phyloP scores from a whole-genome alignment of 2,329 filamentous ascomycete genomes.

The Colletotrichum camelliae region DNA sequence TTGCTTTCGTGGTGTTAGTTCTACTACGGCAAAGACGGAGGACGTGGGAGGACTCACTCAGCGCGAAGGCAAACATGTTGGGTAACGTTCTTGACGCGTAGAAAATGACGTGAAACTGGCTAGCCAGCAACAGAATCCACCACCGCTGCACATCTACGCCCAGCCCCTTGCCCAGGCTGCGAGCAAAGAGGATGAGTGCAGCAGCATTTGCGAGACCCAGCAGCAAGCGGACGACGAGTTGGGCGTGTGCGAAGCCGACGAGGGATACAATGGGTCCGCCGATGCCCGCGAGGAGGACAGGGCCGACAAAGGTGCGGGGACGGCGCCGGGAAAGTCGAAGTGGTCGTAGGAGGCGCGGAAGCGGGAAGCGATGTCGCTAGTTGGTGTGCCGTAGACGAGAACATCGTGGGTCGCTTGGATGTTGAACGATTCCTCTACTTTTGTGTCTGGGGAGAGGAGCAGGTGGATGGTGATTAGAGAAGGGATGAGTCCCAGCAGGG shows the following conservation, averaged over 20 bases:
- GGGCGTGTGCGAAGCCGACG: conserved; percentile 59
- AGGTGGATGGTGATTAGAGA: conserved; percentile 72
- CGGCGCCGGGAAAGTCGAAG: conserved; percentile 86
- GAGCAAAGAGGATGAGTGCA: conserved; percentile 70
- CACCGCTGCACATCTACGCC: conserved; percentile 74
- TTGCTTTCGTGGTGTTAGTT: conserved; percentile 56
- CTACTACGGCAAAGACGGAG: not conserved
- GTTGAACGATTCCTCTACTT: conserved; percentile 99
- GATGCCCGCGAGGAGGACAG: conserved; percentile 76
- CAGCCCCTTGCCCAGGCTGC: conserved; percentile 68
- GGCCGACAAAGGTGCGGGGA: conserved; percentile 88
- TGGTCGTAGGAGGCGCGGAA: conserved; percentile 81
- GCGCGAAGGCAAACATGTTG: conserved; percentile 93
- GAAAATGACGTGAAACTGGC: conserved; percentile 92
- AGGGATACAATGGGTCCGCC: conserved; percentile 69
- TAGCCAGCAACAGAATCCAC: conserved; percentile 79
- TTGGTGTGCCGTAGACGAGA: conserved; percentile 78
- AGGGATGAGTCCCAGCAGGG: conserved; percentile 64
- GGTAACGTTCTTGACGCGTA: conserved; percentile 92
- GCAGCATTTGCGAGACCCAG: conserved; percentile 79
- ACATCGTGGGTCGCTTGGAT: conserved; percentile 94
- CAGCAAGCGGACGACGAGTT: conserved; percentile 72
- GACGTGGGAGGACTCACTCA: conserved; percentile 63
- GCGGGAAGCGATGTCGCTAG: conserved; percentile 53
- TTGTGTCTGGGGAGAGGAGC: conserved; percentile 82